Evolutionary conservation across 2,329 filamentous ascomycete species (phyloP).

Genomic region (Penicillium oxalicum): DNA sequence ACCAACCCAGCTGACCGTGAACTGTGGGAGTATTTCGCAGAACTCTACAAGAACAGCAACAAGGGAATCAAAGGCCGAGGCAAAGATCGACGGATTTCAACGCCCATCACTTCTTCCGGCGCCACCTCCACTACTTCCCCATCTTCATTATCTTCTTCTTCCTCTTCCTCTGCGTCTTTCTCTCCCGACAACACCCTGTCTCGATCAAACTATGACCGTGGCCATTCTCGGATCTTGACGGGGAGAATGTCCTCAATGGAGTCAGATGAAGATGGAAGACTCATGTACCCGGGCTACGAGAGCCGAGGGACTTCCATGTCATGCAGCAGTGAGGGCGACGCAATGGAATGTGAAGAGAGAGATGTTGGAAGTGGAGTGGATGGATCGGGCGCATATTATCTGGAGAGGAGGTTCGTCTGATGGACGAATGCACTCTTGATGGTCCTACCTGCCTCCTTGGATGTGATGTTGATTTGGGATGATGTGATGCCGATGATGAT

Average conservation of each 20-base stretch:
- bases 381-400: slow-evolving; percentile 7
- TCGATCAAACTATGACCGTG: not conserved
- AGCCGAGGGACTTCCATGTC: slow-evolving; percentile 18
- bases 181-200: not conserved
- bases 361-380: too few species aligned
- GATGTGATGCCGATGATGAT: too few species aligned
- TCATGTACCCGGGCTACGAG: slow-evolving; percentile 12
- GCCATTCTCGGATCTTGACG: not conserved
- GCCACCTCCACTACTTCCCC: too few species aligned
- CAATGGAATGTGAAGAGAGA: slow-evolving; percentile 17
- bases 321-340: slow-evolving; percentile 32
- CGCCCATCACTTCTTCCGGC: slow-evolving; percentile 11
- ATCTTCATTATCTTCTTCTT: too few species aligned
- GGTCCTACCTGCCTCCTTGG: too few species aligned
- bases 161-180: too few species aligned
- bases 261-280: slow-evolving; percentile 22
- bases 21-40: slow-evolving; percentile 76
- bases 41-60: slow-evolving; percentile 95
- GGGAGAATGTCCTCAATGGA: slow-evolving; percentile 16
- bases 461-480: too few species aligned
- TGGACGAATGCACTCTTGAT: too few species aligned
- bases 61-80: slow-evolving; percentile 96
- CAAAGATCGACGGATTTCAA: slow-evolving; percentile 58
- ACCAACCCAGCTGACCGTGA: slow-evolving; percentile 66
- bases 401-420: slow-evolving; percentile 20